Base-by-base conservation (phyloP, 306 rosid genomes). In the Cucumis melo region DNA sequence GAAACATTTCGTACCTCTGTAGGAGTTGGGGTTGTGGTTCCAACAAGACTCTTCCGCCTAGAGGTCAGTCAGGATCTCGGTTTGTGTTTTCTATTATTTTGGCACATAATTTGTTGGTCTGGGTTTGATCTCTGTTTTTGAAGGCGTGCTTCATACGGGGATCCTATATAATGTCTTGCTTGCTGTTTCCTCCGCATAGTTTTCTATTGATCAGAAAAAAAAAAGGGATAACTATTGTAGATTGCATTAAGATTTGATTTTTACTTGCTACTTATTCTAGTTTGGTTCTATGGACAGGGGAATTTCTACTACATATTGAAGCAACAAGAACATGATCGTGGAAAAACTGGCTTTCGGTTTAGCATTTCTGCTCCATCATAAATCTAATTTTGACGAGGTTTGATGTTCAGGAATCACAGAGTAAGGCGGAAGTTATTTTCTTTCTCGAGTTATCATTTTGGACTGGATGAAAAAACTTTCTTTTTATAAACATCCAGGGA, bases 311-410 rank as follows among this genome's bases (percentile, higher is more conserved):
- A 87, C 83, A 76, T 90, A 66, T 88, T 95, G 80, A 88, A 76
- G 93, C 89, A 89, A 81, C 81, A 70, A 78, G 96, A 86, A 72
- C 86, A 86, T 13, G 98, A 95, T 67, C 84, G 89, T 27, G 97
- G 96, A 64, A 92, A 92, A 88, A 84, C 89, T 63, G 99, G 99
- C 80, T 92, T 95, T 84, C 90, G 98, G 81, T 90, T 95, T 86
- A 92, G 92, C 89, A 74, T 95, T 86, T 95, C 98, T 72, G 89
- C 97, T 78, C 93, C 97, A 23, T 89, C 88, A 38, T 91, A 87
- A 83, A 66, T 73, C 65, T 27, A 79, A 59, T 15, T 76, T 67
- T 13, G 57, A 0, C 48, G 24, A 44, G 71, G 58, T 76, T 59
- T 42, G 59, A 15, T 56, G 16, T 61, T 24, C 17, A 29, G 63